Base-by-base conservation (phyloP, 805 yeast species). In the Candida oleophila region DNA sequence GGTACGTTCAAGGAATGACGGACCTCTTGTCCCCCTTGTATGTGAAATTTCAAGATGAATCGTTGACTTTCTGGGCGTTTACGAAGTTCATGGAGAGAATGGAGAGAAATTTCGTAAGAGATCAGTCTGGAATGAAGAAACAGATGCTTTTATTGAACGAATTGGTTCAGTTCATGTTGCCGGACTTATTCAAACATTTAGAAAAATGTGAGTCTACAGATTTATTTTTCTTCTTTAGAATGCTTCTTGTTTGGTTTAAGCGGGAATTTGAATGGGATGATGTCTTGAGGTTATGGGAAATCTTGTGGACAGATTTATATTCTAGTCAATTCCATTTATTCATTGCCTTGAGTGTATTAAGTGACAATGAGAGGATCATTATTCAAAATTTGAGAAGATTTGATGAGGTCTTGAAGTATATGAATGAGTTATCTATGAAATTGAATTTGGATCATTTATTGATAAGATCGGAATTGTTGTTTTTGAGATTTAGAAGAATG, bases 1-100 rank as follows among this genome's bases (percentile, higher is more conserved):
- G 99, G 0, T 94, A 94, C 59, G 96, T 94, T 16, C 99, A 94
- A 68, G 99, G 99, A 1, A 94, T 94, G 99, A 82, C 94, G 8
- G 99, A 94, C 64, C 70, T 94, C 43, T 69, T 94, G 33, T 86
- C 97, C 0, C 97, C 97, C 0, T 66, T 94, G 2, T 94, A 89
- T 62, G 80, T 76, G 44, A 66, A 60, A 57, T 71, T 55, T 53
- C 76, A 77, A 53, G 96, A 91, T 61, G 96, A 91, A 54, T 71
- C 84, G 0, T 57, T 89, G 20, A 74, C 96, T 4, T 94, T 94
- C 63, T 89, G 97, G 95, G 84, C 90, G 7, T 92, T 94, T 69
- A 76, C 80, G 2, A 80, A 82, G 35, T 88, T 89, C 54, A 92
- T 94, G 98, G 89, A 88, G 43, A 73, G 94, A 46, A 90, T 92